phyloP scores from a whole-genome alignment of 495 filamentous ascomycete species.

The Annulohypoxylon bovei region DNA sequence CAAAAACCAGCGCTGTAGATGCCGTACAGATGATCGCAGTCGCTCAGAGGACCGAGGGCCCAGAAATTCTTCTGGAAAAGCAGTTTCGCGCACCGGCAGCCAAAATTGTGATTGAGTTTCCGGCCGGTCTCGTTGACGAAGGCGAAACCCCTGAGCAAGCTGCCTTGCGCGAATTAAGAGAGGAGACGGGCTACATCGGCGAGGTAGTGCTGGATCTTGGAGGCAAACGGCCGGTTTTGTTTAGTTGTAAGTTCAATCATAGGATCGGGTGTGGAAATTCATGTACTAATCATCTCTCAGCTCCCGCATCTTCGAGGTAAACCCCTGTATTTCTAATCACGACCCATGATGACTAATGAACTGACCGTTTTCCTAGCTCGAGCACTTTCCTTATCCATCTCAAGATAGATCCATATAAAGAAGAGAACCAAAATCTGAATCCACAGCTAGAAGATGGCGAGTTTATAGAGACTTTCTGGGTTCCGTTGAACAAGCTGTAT shows the following conservation, averaged over 20 bases:
- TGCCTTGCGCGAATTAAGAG: conserved; percentile 85
- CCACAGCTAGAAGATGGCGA: conserved; percentile 78
- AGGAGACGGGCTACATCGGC: conserved; percentile 91
- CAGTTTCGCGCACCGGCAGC: conserved; percentile 81
- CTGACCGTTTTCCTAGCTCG: conserved; percentile 69
- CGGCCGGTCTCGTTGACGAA: conserved; percentile 86
- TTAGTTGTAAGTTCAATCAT: conserved; percentile 66
- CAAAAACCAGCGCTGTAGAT: conserved; percentile 70
- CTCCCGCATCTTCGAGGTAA: conserved; percentile 51
- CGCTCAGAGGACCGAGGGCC: conserved; percentile 60
- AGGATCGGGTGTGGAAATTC: background rate
- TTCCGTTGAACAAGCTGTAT: conserved; percentile 68
- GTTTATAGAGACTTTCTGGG: conserved; percentile 78
- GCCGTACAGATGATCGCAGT: conserved; percentile 83
- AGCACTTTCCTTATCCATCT: conserved; percentile 76
- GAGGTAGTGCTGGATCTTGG: conserved; percentile 50
- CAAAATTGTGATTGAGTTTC: conserved; percentile 81
- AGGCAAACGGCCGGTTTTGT: conserved; percentile 71
- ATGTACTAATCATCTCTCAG: conserved; percentile 25
- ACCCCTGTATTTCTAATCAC: background rate
- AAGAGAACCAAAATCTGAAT: conserved; percentile 67
- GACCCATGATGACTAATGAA: background rate
- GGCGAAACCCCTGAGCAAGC: conserved; percentile 81
- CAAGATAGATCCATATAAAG: conserved; percentile 67
- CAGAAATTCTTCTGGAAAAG: conserved; percentile 1